Base-by-base conservation (phyloP, 176 grass and related monocot genomes). In the Oryza coarctata region DNA sequence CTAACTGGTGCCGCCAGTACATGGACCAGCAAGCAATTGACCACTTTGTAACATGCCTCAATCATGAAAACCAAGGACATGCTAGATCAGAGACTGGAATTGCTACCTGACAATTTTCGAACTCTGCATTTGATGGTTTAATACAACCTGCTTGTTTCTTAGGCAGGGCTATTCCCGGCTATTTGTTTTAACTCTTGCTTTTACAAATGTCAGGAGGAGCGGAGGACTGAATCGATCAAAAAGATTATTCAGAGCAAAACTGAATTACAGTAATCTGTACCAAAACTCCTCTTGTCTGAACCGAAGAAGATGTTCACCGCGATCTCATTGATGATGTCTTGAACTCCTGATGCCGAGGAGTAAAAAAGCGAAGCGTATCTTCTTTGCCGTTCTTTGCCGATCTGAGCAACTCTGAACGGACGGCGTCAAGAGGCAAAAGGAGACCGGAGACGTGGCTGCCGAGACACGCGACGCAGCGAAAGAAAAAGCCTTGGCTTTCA, bases 401-500 rank as follows among this genome's bases (percentile, higher is more conserved):
- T 25, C 22, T 60, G 55, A 11, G 20, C 7, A 55, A 0, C 6
- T 7, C 18, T 55, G 49, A 33, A 20, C 63, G n/a, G n/a, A n/a
- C 27, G 64, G 20, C 30, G 64, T 29, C 64, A 32, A 9, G 65
- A 9, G 64, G 3, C 18, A 5, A 6, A 10, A 8, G 1, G 8
- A 35, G 80, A 41, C 61, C 6, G 20, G 18, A 2, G 20, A 43
- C 71, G 81, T 72, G 50, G 62, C 72, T 30, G 36, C 75, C 62
- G 63, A 78, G 74, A 55, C 75, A 85, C 83, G 83, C 57, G 14
- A n/a, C 31, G 26, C 10, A 43, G 40, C 7, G 40, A 55, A 22
- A 55, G 50, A 22, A n/a, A 58, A 60, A 12, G 14, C 68, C 65
- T 60, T 44, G 8, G 17, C 0, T 44, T 40, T 60, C 57, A 80